Evolutionary conservation across 306 rosid genomes (phyloP), one percentile per base, ranked within the genome.

Genomic region (Cicer arietinum): DNA sequence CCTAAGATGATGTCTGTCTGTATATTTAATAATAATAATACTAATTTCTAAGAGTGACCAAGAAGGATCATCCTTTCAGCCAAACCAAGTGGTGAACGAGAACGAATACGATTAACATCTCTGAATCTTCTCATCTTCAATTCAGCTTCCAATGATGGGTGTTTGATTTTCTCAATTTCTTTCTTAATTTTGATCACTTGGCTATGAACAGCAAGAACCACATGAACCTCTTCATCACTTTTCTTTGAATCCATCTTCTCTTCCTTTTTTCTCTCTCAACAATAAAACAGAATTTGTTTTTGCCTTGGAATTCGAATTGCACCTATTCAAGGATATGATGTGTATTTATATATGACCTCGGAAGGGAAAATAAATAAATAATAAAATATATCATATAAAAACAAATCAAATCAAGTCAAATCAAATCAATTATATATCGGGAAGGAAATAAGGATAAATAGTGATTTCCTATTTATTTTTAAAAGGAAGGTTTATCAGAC

Each of bases 181-280:
- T 79, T 64, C 86, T 89, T 93, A n/a, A 93, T 86, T 77, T 89
- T 93, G n/a, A 85, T 82, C 7, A 93, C 93, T 77, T 91, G 98
- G 81, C 77, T 91, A 42, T 93, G 98, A 83, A 93, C 75, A 13
- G 88, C 89, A 48, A 76, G 76, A 1, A 83, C 82, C 71, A 61
- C 51, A 52, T 22, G 6, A 1, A 6, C 75, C 4, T 77, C 84
- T 47, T 76, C 79, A n/a, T 57, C 81, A 1, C 7, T 69, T 39
- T 7, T 45, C 41, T 47, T n/a, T 13, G 17, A 12, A 12, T 11
- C 3, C 14, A 11, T 50, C 10, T 50, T 50, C 20, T n/a, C 53
- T 25, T 42, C 57, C 2, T 25, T 20, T 46, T 30, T 12, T 53
- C 11, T 20, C 10, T 14, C 10, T 7, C 13, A 1, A 25, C 10